These are phyloP conservation scores for Phaseolus coccineus DNA, from an alignment of 331 rosid genomes.

Conservation along the genomic window DNA sequence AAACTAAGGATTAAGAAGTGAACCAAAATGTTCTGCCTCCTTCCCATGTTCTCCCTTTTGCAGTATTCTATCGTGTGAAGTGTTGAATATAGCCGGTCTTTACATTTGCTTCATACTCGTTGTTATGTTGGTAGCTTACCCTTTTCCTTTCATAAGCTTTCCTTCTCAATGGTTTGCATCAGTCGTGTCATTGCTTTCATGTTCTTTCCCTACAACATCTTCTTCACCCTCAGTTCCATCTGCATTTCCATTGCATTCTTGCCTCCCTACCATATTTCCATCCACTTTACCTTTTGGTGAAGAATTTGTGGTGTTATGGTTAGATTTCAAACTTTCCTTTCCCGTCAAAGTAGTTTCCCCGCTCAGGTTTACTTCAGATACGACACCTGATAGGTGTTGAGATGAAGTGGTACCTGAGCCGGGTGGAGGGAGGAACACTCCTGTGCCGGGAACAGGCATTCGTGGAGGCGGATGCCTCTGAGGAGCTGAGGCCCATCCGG, in stretches of 20 bases:
- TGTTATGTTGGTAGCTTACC: constrained; percentile 53
- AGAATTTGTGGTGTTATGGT: constrained; percentile 40
- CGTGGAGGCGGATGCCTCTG: constrained; percentile 81
- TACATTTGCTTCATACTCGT: constrained; percentile 78
- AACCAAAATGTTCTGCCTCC: constrained; percentile 48
- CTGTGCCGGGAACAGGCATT: constrained; percentile 77
- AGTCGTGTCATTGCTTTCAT: constrained; percentile 46
- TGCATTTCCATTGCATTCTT: constrained; percentile 65
- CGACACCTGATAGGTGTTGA: constrained; percentile 48
- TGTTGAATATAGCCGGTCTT: constrained; percentile 65
- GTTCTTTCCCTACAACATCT: constrained; percentile 48
- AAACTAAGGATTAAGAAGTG: constrained; percentile 62
- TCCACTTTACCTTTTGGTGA: constrained; percentile 56
- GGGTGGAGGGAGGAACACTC: constrained; percentile 90
- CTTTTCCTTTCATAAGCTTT: constrained; percentile 39
- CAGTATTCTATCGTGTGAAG: constrained; percentile 16
- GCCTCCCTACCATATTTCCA: constrained; percentile 51
- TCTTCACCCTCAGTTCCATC: constrained; percentile 53
- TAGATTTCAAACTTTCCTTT: constrained; percentile 59
- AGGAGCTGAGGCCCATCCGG: constrained; percentile 72
- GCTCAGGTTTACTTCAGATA: constrained; percentile 47
- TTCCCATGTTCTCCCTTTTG: constrained; percentile 7
- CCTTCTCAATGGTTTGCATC: constrained; percentile 41
- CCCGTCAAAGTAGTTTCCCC: constrained; percentile 49
- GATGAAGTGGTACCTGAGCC: constrained; percentile 67